Evolutionary conservation across 306 rosid species (phyloP), one percentile per base, ranked within the genome.

Genomic region (Betula pendula): DNA sequence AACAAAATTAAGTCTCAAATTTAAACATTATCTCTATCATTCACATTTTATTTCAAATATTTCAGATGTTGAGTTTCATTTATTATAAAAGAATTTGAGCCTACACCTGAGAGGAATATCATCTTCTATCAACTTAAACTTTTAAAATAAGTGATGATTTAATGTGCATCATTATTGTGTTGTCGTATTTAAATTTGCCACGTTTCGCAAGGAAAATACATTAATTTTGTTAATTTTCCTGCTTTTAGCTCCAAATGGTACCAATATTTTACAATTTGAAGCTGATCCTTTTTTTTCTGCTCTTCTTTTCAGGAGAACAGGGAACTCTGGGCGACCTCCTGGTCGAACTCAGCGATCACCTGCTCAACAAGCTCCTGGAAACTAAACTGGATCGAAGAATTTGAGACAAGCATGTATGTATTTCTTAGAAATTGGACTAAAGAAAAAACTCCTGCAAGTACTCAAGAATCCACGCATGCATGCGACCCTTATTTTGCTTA

Each of bases 311-410:
- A 92, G 97, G 89, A 86, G 88, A 87, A 85, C 95, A 25, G 91
- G 95, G 65, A 90, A 84, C 69, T 85, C 93, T 7, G 90, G 95
- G 66, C 63, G 89, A 78, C 93, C 93, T 14, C 97, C 97, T 31
- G 97, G 97, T 48, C 86, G 75, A 78, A 81, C 85, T 17, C 88
- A 90, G 82, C 25, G 51, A 22, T 38, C 31, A 76, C 20, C 8
- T 71, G 75, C 62, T 69, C 55, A n/a, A 73, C 66, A 68, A 87
- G 84, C 85, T 85, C 83, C 87, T 72, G 42, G 81, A 76, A 81
- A 72, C 55, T 63, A 60, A 63, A 15, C n/a, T n/a, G n/a, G n/a
- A 17, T 27, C 63, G 81, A 79, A 71, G 81, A 83, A 48, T 77
- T 79, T 58, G 86, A 67, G 45, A 44, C 31, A 63, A 52, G 33